Conservation (phyloP, 257 asterid species). For the Nicotiana paniculata region DNA sequence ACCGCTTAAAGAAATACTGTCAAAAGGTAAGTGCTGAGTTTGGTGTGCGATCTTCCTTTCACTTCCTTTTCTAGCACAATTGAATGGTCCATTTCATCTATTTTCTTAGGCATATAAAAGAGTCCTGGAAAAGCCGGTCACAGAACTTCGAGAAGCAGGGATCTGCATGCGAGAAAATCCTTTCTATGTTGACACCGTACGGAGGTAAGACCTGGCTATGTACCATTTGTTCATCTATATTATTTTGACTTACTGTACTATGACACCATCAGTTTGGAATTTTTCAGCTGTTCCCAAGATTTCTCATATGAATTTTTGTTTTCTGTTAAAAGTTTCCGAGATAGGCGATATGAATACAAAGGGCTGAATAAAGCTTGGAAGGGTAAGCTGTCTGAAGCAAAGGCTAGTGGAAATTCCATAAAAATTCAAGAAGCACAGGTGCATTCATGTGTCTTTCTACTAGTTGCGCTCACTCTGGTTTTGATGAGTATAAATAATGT, state of each 20-base stretch:
- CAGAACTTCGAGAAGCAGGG: constrained; percentile 96
- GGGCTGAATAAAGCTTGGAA: constrained; percentile 97
- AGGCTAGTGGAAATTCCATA: constrained; percentile 82
- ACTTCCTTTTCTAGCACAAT: constrained; percentile 4
- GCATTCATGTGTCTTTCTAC: constrained; percentile 4
- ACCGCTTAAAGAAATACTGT: constrained; percentile 91
- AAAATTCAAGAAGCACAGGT: constrained; percentile 98
- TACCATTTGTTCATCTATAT: constrained; percentile 4
- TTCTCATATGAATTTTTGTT: constrained; percentile 1
- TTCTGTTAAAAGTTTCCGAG: constrained; percentile 68
- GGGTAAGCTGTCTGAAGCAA: constrained; percentile 90
- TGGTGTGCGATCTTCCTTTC: constrained; percentile 10
- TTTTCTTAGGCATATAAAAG: constrained; percentile 77
- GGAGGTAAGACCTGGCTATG: constrained; percentile 52
- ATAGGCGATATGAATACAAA: constrained; percentile 95
- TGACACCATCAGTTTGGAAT: background rate
- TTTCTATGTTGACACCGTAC: constrained; percentile 95
- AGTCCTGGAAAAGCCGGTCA: constrained; percentile 85
- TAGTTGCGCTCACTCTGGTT: background rate
- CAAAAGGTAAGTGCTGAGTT: constrained; percentile 57
- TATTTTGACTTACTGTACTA: background rate
- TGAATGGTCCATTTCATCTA: constrained; percentile 15
- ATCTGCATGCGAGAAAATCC: constrained; percentile 99
- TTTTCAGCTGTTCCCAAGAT: constrained; percentile 7
- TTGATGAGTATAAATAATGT: constrained; percentile 6